Conservation (phyloP, 768 basidiomycete genomes). For the Pleurotus ostreatus region DNA sequence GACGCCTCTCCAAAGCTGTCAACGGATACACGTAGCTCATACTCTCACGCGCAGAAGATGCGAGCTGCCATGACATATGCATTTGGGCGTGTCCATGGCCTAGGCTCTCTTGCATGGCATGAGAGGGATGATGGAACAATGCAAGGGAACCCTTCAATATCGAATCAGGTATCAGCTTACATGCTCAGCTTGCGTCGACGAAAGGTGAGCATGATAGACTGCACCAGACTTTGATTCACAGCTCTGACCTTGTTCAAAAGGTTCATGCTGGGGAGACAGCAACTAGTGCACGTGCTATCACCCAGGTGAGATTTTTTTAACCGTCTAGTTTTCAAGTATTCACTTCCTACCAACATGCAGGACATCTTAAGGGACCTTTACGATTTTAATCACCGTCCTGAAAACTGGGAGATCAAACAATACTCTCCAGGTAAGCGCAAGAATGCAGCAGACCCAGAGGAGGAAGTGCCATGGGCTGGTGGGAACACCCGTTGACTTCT, state of each 20-base stretch:
- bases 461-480: conserved; percentile 23
- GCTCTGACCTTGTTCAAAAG: neutral
- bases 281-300: neutral
- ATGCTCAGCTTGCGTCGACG: conserved; percentile 21
- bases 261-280: neutral
- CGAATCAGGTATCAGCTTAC: conserved; percentile 19
- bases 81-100: too few relatives aligned
- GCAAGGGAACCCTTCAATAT: conserved; percentile 26
- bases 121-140: conserved; percentile 18
- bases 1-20: too few relatives aligned
- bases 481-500: conserved; percentile 20
- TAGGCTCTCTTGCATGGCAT: conserved; percentile 18
- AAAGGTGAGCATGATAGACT: conserved; percentile 17
- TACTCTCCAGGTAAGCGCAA: too few relatives aligned
- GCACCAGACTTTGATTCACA: neutral
- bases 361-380: too few relatives aligned
- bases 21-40: too few relatives aligned
- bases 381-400: too few relatives aligned
- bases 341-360: too few relatives aligned
- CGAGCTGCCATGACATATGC: neutral
- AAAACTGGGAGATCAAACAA: too few relatives aligned
- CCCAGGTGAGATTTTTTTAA: too few relatives aligned
- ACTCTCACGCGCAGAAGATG: conserved; percentile 21
- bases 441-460: conserved; percentile 9
- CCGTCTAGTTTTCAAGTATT: too few relatives aligned